A percentile compares a stretch with the other conserved stretches of the same genome.
Conservation (phyloP, 768 basidiomycete species). For the Termitomyces sp. region DNA sequence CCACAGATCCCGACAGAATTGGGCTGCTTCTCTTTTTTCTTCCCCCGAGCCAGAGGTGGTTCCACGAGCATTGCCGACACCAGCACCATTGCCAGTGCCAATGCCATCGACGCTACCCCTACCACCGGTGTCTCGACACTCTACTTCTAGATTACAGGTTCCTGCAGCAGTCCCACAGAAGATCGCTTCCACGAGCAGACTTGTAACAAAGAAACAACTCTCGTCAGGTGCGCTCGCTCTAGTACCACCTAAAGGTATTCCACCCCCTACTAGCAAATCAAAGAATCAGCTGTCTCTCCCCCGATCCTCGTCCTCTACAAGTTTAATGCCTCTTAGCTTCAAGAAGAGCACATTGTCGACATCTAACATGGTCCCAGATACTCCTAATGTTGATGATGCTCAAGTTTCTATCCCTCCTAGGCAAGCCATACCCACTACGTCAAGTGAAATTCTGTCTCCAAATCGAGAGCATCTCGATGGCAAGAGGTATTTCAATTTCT, state of each 20-base stretch:
- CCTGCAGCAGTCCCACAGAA: conserved; percentile 11
- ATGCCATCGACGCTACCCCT: neutral
- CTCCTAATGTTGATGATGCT: neutral
- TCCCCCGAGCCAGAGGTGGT: neutral
- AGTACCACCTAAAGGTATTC: conserved; percentile 28
- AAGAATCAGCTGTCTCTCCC: neutral
- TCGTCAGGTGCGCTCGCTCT: conserved; percentile 34
- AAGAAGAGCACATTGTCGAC: conserved; percentile 30
- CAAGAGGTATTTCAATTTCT: neutral
- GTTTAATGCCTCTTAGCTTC: conserved; percentile 32
- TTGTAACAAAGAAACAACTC: conserved; percentile 49
- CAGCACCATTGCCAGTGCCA: neutral
- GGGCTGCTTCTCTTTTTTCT: conserved; percentile 1
- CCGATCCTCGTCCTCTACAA: conserved; percentile 3
- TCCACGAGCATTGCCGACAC: neutral
- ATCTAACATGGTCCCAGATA: neutral
- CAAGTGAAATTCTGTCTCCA: neutral
- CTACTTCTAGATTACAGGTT: conserved; percentile 7
- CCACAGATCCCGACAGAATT: neutral
- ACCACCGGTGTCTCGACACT: conserved; percentile 12
- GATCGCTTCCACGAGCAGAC: conserved; percentile 25
- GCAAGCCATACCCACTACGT: neutral
- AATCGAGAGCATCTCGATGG: neutral
- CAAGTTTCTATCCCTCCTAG: neutral
- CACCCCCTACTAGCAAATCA: conserved; percentile 11